phyloP scores from a whole-genome alignment of 805 yeast species.

The Kazachstania africana region DNA sequence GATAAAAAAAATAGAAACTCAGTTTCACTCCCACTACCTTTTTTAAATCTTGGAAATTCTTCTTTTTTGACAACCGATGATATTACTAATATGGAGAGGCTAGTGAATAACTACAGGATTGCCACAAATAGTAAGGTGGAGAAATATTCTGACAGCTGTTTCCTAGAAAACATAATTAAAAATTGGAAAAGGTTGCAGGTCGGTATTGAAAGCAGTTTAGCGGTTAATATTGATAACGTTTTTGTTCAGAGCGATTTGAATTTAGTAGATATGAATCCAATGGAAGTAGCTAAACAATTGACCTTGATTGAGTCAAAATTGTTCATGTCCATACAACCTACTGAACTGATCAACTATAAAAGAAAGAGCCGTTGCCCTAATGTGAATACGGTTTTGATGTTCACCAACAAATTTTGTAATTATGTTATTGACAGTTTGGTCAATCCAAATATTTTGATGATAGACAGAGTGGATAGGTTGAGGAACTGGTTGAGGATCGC shows the following conservation, averaged over 20 bases:
- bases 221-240: no score
- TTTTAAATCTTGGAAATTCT: slow-evolving; percentile 25
- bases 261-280: slow-evolving; percentile 42
- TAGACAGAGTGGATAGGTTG: slow-evolving; percentile 38
- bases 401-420: slow-evolving; percentile 61
- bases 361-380: slow-evolving; percentile 51
- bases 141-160: no score
- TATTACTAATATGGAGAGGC: slow-evolving; percentile 30
- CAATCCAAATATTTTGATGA: slow-evolving; percentile 35
- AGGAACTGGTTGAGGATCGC: slow-evolving; percentile 69
- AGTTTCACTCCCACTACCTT: slow-evolving; percentile 19
- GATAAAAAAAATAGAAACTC: slow-evolving; percentile 33
- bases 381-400: slow-evolving; percentile 46
- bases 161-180: no score
- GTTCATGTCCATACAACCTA: slow-evolving; percentile 50
- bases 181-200: no score
- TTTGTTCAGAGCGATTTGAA: no score
- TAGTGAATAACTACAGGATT: slow-evolving; percentile 34
- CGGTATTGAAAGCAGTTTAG: no score
- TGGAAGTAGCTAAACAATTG: slow-evolving; percentile 67
- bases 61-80: slow-evolving; percentile 29
- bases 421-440: slow-evolving; percentile 63
- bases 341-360: slow-evolving; percentile 54
- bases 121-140: not conserved
- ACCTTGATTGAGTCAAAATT: slow-evolving; percentile 61